phyloP scores from a whole-genome alignment of 2,329 filamentous ascomycete species.

The Cladophialophora chaetospira region DNA sequence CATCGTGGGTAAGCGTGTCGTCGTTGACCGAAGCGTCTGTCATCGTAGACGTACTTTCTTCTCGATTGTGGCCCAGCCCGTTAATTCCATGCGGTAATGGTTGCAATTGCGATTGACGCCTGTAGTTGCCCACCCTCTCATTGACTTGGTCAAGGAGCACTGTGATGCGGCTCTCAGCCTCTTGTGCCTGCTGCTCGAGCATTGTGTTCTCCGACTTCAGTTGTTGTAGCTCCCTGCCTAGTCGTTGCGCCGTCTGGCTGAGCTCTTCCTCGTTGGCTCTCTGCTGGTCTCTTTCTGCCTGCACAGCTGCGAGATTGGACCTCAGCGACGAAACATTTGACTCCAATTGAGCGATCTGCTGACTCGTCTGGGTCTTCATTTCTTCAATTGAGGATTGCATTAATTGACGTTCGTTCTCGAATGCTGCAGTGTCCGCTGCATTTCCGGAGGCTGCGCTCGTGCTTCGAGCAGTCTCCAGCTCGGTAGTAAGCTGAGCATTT shows the following conservation, averaged over 20 bases:
- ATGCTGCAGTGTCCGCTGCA: constrained; percentile 56
- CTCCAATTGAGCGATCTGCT: constrained; percentile 69
- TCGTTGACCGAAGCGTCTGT: constrained; percentile 40
- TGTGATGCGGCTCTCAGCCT: constrained; percentile 91
- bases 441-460: constrained; percentile 50
- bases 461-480: constrained; percentile 68
- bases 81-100: constrained; percentile 34
- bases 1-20: constrained; percentile 49
- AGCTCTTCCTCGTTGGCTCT: constrained; percentile 63
- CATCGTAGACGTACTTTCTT: constrained; percentile 42
- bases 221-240: constrained; percentile 72
- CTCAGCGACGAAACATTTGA: constrained; percentile 68
- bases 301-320: constrained; percentile 66
- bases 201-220: constrained; percentile 78
- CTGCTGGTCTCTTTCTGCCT: constrained; percentile 70
- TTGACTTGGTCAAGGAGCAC: constrained; percentile 93
- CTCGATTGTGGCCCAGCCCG: constrained; percentile 24
- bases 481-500: constrained; percentile 77
- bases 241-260: constrained; percentile 53
- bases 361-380: constrained; percentile 69
- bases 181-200: constrained; percentile 79
- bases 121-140: constrained; percentile 89
- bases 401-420: constrained; percentile 71
- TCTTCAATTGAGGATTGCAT: constrained; percentile 70
- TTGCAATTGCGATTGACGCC: constrained; percentile 65